Evolutionary conservation across 441 rosid genomes (phyloP).

Genomic region (Populus tomentosa): DNA sequence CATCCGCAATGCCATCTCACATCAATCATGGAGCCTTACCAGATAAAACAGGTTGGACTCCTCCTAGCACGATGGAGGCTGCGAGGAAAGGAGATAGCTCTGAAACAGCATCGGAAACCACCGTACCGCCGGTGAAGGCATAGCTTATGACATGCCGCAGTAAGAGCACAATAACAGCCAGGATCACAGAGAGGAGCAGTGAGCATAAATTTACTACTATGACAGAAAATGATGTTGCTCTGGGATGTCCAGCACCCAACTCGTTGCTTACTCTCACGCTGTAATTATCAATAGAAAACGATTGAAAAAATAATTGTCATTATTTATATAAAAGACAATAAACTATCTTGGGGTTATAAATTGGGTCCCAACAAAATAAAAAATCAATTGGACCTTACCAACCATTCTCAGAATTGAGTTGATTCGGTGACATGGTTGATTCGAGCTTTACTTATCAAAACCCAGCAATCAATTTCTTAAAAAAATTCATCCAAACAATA

Average conservation of each 20-base stretch:
- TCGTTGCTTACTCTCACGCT: slow-evolving; percentile 57
- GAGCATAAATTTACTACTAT: slow-evolving; percentile 31
- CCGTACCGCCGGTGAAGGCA: slow-evolving; percentile 37
- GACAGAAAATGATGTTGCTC: slow-evolving; percentile 36
- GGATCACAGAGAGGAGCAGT: slow-evolving; percentile 14
- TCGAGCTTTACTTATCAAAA: too few species aligned
- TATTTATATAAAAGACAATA: too few species aligned
- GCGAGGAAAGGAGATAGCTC: slow-evolving; percentile 44
- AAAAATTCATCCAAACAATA: too few species aligned
- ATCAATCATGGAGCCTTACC: slow-evolving; percentile 18
- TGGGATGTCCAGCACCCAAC: slow-evolving; percentile 48
- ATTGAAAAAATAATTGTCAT: not conserved
- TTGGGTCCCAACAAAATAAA: too few species aligned
- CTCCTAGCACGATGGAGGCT: slow-evolving; percentile 34
- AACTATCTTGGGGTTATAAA: too few species aligned
- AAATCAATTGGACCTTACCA: too few species aligned
- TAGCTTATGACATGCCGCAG: slow-evolving; percentile 41
- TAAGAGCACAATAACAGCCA: slow-evolving; percentile 22
- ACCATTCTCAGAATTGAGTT: too few species aligned
- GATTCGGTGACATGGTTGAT: too few species aligned
- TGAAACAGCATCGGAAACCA: slow-evolving; percentile 37
- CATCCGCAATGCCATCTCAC: too few species aligned
- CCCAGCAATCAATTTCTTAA: too few species aligned
- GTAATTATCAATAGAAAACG: not conserved
- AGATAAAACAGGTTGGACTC: slow-evolving; percentile 49